These are phyloP conservation scores for Torulaspora pretoriensis DNA, from an alignment of 1,139 yeast genomes.

Conservation along the genomic window DNA sequence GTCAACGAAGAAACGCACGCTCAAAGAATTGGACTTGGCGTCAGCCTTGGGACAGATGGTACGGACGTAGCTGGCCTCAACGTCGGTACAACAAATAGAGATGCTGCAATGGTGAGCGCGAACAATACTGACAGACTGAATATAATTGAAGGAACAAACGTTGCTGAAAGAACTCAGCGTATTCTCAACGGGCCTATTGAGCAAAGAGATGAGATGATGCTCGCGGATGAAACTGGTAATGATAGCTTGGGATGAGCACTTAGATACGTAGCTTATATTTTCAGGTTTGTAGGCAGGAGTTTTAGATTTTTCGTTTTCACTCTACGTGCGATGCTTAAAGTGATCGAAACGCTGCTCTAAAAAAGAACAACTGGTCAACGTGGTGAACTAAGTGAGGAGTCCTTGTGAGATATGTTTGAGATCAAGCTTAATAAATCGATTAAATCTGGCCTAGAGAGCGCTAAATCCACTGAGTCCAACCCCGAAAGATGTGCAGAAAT, in stretches of 20 bases:
- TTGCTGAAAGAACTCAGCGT: conserved; percentile 3
- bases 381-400: too few relatives aligned
- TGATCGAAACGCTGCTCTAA: too few relatives aligned
- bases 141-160: conserved; percentile 3
- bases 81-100: conserved; percentile 10
- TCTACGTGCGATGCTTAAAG: not conserved
- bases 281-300: conserved; percentile 5
- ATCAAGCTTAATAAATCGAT: conserved; percentile 21
- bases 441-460: conserved; percentile 11
- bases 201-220: conserved; percentile 11
- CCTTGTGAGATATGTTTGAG: conserved; percentile 23
- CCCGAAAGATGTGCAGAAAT: conserved; percentile 7
- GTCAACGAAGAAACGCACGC: conserved; percentile 4
- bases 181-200: conserved; percentile 7
- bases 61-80: conserved; percentile 12
- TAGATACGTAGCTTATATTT: conserved; percentile 1
- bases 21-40: conserved; percentile 6
- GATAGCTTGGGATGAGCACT: conserved; percentile 9
- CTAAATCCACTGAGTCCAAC: conserved; percentile 10
- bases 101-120: conserved; percentile 4
- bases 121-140: conserved; percentile 6
- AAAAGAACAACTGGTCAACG: too few relatives aligned
- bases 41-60: conserved; percentile 4
- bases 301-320: not conserved
- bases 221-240: conserved; percentile 9